A percentile compares a stretch with the other conserved stretches of the same genome.
Evolutionary conservation across 192 early-diverging fungal species (phyloP).

Genomic region (Backusella circina): DNA sequence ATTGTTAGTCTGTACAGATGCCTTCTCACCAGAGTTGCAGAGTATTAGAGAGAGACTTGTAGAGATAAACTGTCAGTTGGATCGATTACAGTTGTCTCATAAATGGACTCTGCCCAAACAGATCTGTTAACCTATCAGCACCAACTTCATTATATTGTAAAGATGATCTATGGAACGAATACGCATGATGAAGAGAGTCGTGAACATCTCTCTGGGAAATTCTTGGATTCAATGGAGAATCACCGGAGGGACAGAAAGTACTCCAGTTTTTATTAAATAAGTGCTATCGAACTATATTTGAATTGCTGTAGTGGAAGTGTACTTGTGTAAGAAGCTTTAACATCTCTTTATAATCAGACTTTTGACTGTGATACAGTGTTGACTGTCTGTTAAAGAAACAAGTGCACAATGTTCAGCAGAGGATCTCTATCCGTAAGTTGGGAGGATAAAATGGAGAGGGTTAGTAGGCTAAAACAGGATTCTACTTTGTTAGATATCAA

Average conservation of each 20-base stretch:
- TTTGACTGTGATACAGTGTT: conserved; percentile 61
- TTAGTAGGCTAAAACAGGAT: too few species aligned
- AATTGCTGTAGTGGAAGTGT: conserved; percentile 63
- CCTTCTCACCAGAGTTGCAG: conserved; percentile 56
- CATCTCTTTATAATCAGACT: conserved; percentile 74
- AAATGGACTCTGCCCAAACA: conserved; percentile 77
- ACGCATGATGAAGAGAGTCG: neutral
- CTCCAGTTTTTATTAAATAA: conserved; percentile 64
- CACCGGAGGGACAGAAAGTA: conserved; percentile 66
- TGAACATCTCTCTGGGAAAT: conserved; percentile 30
- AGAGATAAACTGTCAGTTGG: conserved; percentile 71
- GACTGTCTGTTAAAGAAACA: conserved; percentile 62
- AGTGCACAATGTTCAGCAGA: conserved; percentile 57
- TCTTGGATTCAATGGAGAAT: conserved; percentile 56
- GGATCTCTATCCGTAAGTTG: conserved; percentile 63
- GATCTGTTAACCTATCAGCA: conserved; percentile 70
- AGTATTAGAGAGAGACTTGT: conserved; percentile 62
- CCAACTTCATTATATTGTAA: conserved; percentile 70
- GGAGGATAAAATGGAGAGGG: too few species aligned
- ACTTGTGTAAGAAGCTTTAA: conserved; percentile 65
- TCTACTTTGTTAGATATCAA: conserved; percentile 54
- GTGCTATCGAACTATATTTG: conserved; percentile 75
- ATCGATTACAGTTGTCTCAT: conserved; percentile 67
- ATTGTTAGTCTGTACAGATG: conserved; percentile 58
- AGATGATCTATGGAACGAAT: conserved; percentile 44